phyloP scores from a whole-genome alignment of 1,284 basidiomycete species.

The Gastroboletus turbinatus region DNA sequence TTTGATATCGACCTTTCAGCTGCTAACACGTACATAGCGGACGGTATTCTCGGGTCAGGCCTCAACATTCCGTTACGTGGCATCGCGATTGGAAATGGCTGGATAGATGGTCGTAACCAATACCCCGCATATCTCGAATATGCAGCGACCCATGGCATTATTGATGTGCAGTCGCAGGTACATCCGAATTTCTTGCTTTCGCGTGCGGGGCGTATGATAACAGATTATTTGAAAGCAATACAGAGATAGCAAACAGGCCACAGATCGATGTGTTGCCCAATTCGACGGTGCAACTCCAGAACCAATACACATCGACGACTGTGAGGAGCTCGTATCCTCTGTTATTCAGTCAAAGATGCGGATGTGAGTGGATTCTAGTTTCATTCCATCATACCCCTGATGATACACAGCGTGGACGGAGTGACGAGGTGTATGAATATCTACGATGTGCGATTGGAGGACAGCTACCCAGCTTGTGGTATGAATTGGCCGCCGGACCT shows the following conservation, averaged over 20 bases:
- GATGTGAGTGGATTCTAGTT: slow-evolving; percentile 48
- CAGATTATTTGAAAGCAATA: slow-evolving; percentile 46
- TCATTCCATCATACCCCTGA: background rate
- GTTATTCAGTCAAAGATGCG: slow-evolving; percentile 65
- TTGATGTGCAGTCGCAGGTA: slow-evolving; percentile 74
- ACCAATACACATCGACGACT: slow-evolving; percentile 64
- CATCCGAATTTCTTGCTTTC: slow-evolving; percentile 19
- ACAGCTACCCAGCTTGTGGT: slow-evolving; percentile 86
- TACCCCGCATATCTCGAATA: slow-evolving; percentile 92
- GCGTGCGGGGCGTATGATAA: background rate
- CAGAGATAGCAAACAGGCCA: slow-evolving; percentile 58
- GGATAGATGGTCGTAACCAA: slow-evolving; percentile 90
- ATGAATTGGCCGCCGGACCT: slow-evolving; percentile 99
- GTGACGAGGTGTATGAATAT: slow-evolving; percentile 86
- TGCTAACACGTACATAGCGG: slow-evolving; percentile 49
- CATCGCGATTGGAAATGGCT: slow-evolving; percentile 93
- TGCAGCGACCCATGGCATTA: slow-evolving; percentile 75
- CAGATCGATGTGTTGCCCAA: slow-evolving; percentile 62
- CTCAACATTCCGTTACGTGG: slow-evolving; percentile 68
- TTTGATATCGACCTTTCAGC: background rate
- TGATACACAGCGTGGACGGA: slow-evolving; percentile 60
- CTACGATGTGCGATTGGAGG: slow-evolving; percentile 90
- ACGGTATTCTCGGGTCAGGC: slow-evolving; percentile 72
- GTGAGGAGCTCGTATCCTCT: slow-evolving; percentile 63
- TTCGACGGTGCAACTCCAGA: slow-evolving; percentile 51